Conservation (phyloP, 1,284 basidiomycete species). For the Tetrapyrgos nigripes region DNA sequence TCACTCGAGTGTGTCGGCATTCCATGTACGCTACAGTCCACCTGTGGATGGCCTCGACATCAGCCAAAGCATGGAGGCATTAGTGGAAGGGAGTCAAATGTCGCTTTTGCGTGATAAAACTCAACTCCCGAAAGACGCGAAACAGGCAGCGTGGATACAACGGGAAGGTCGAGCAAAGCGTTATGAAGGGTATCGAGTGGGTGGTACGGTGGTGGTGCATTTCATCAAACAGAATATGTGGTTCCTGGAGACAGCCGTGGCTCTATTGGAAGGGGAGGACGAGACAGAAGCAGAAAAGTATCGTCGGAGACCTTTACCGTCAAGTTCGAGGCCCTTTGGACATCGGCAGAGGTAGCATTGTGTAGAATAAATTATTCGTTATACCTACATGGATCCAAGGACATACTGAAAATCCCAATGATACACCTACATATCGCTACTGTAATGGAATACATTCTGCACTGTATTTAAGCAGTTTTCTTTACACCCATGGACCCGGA, state of each 20-base stretch:
- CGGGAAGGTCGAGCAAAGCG: slow-evolving; percentile 73
- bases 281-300: slow-evolving; percentile 5
- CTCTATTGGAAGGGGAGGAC: slow-evolving; percentile 82
- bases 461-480: neutral
- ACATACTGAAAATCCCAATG: neutral
- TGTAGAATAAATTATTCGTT: neutral
- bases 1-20: slow-evolving; percentile 87
- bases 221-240: slow-evolving; percentile 97
- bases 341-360: neutral
- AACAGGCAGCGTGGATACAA: slow-evolving; percentile 68
- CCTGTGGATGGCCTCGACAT: slow-evolving; percentile 74
- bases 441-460: neutral
- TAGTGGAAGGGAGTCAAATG: slow-evolving; percentile 92
- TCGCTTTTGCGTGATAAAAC: slow-evolving; percentile 64
- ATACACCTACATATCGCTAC: neutral
- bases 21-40: slow-evolving; percentile 80
- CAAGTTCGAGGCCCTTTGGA: neutral
- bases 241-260: slow-evolving; percentile 94
- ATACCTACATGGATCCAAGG: neutral
- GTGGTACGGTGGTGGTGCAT: slow-evolving; percentile 95
- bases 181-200: slow-evolving; percentile 76
- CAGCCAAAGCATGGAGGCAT: slow-evolving; percentile 85
- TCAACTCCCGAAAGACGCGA: slow-evolving; percentile 54
- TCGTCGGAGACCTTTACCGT: neutral
- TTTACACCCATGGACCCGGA: neutral